Evolutionary conservation across 2,329 filamentous ascomycete species (phyloP).

Genomic region (Colletotrichum eremochloae): DNA sequence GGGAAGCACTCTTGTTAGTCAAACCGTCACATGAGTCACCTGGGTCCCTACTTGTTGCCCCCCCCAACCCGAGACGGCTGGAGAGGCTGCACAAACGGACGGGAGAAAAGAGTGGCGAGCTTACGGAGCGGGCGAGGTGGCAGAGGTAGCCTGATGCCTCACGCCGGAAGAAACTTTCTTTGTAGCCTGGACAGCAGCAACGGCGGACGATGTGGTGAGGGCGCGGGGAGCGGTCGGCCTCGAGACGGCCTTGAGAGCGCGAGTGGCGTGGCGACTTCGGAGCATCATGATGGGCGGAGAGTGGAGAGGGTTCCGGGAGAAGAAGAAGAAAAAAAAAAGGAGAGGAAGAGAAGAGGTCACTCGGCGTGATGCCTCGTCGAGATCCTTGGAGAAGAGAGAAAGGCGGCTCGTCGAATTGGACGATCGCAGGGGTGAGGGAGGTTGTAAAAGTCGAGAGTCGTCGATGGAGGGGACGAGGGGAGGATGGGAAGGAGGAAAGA

Average conservation of each 20-base stretch:
- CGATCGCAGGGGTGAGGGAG: conserved; percentile 29
- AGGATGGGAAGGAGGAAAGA: conserved; percentile 7
- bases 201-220: conserved; percentile 57
- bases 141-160: conserved; percentile 65
- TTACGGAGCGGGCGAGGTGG: conserved; percentile 66
- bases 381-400: conserved; percentile 2
- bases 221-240: conserved; percentile 53
- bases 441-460: conserved; percentile 29
- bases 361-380: conserved; percentile 36
- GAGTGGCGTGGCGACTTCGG: conserved; percentile 61
- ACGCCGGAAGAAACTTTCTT: conserved; percentile 58
- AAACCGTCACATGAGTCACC: conserved; percentile 32
- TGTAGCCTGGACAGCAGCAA: conserved; percentile 52
- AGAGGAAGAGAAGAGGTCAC: conserved; percentile 25
- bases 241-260: conserved; percentile 60
- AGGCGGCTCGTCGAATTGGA: conserved; percentile 41
- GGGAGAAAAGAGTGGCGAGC: conserved; percentile 48
- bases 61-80: not conserved
- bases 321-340: conserved; percentile 22
- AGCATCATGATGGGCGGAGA: conserved; percentile 56
- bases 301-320: conserved; percentile 33
- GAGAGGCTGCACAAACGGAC: not conserved
- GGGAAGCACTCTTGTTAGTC: conserved; percentile 44
- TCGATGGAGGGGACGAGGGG: conserved; percentile 10
- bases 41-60: not conserved